Evolutionary conservation across 2,329 filamentous ascomycete genomes (phyloP).

Genomic region (Aspergillus piperis): DNA sequence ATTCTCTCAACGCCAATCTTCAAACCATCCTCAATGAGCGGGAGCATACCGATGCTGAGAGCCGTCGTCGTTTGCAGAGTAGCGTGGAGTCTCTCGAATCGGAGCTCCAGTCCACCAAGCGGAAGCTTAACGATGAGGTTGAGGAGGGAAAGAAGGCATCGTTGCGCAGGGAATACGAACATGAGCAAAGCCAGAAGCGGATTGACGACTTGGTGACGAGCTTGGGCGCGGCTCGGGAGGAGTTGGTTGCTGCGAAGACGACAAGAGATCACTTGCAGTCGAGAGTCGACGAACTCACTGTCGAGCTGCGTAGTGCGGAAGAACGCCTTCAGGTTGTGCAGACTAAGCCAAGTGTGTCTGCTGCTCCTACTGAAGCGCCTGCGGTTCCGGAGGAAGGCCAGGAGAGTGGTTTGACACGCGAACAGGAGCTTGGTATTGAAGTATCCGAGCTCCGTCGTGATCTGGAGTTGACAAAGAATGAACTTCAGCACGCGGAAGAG

Average conservation of each 20-base stretch:
- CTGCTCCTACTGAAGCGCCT: conserved; percentile 46
- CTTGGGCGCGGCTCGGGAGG: conserved; percentile 78
- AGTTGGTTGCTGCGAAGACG: conserved; percentile 82
- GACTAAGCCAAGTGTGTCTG: conserved; percentile 69
- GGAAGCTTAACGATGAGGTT: conserved; percentile 77
- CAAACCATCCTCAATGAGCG: conserved; percentile 92
- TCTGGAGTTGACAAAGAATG: conserved; percentile 75
- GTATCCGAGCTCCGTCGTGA: conserved; percentile 84
- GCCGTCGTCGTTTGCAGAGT: conserved; percentile 73
- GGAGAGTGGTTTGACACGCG: conserved; percentile 61
- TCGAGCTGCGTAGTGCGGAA: conserved; percentile 85
- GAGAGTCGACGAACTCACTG: conserved; percentile 82
- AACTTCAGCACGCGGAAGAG: conserved; percentile 77
- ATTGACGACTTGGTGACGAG: conserved; percentile 88
- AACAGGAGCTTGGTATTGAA: conserved; percentile 81
- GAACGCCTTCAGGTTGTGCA: conserved; percentile 82
- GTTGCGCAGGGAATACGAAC: conserved; percentile 85
- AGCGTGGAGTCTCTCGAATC: conserved; percentile 77
- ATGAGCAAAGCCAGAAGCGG: conserved; percentile 81
- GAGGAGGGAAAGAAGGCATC: conserved; percentile 83
- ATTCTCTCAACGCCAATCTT: conserved; percentile 77
- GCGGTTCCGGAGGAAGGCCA: conserved; percentile 50
- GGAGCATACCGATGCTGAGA: conserved; percentile 79
- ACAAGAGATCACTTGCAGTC: conserved; percentile 85
- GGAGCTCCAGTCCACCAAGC: conserved; percentile 76